Base-by-base conservation (phyloP, 352 stramenopile genomes). In the Phytophthora uliginosa region DNA sequence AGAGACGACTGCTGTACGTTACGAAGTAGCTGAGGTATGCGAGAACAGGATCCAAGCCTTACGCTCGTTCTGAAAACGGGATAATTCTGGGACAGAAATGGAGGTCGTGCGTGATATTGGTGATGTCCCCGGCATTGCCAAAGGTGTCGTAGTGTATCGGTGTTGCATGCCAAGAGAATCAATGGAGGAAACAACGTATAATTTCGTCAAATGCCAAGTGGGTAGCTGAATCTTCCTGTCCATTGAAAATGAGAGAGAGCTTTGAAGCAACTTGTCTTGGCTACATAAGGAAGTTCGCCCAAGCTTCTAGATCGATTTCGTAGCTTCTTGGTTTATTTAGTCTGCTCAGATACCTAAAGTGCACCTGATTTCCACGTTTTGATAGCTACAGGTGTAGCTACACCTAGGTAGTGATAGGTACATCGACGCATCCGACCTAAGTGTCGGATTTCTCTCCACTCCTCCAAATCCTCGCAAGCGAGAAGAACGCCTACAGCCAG, bases 1-100 rank as follows among this genome's bases (percentile, higher is more conserved):
- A 67, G 20, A 59, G 60, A 31, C 60, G 60, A 40, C 34, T 67
- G 48, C 48, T 67, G 10, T 67, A 33, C 7, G 60, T 59, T 9
- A 60, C 28, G 50, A 67, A 67, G 60, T 60, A 67, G 22, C 18
- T 50, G 42, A 50, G 17, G 42, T 12, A n/a, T 45, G 15, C 10
- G 36, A 17, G 5, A 36, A 36, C 33, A 36, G 33, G 7, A 9
- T 38, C 33, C 33, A 38, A 38, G 33, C 33, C 33, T 31, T 31
- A 6, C 34, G 34, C 8, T 42, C 34, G 34, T 10, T 15, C 34
- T 15, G 34, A 15, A 42, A 15, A 42, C 34, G 34, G 13, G 34
- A 42, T 42, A 42, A 5, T 17, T 7, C 9, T 42, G 34, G 8
- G 34, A 15, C 8, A 15, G 34, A 15, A 15, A n/a, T 50, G 18